Percentiles rank a stretch among this genome's conserved stretches.
Conservation (phyloP, 768 basidiomycete species). For the Pulveroboletus sp. region DNA sequence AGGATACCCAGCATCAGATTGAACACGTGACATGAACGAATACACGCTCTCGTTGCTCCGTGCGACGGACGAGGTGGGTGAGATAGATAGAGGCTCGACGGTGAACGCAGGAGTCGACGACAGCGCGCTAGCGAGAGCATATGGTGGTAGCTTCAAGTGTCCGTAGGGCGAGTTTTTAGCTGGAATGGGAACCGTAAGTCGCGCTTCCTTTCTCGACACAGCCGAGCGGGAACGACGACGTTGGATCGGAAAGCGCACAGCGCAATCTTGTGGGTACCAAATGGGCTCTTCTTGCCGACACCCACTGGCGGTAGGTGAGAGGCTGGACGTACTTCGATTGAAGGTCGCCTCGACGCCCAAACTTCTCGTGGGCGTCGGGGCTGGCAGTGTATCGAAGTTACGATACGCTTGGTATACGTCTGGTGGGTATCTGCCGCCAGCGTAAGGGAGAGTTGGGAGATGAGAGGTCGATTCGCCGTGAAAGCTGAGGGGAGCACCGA, state of each 20-base stretch:
- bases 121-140: slow-evolving; percentile 17
- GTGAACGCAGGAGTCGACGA: slow-evolving; percentile 29
- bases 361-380: slow-evolving; percentile 8
- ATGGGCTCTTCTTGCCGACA: slow-evolving; percentile 11
- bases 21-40: slow-evolving; percentile 18
- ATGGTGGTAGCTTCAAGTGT: slow-evolving; percentile 27
- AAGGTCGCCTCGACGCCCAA: slow-evolving; percentile 15
- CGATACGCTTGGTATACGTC: slow-evolving; percentile 29
- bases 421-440: slow-evolving; percentile 30
- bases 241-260: slow-evolving; percentile 20
- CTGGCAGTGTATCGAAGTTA: slow-evolving; percentile 9
- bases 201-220: slow-evolving; percentile 30
- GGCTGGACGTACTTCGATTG: slow-evolving; percentile 21
- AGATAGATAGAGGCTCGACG: slow-evolving; percentile 22
- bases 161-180: slow-evolving; percentile 31
- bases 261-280: slow-evolving; percentile 7
- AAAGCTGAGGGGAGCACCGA: slow-evolving; percentile 27
- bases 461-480: slow-evolving; percentile 28
- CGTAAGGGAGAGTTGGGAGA: slow-evolving; percentile 29
- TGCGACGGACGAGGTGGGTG: slow-evolving; percentile 23
- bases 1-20: slow-evolving; percentile 16
- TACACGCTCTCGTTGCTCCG: slow-evolving; percentile 27
- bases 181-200: slow-evolving; percentile 19
- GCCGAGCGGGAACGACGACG: slow-evolving; percentile 33
- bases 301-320: slow-evolving; percentile 8